Evolutionary conservation across 2,329 filamentous ascomycete species (phyloP), one percentile per base, ranked within the genome.

Genomic region (Dothistroma pini): DNA sequence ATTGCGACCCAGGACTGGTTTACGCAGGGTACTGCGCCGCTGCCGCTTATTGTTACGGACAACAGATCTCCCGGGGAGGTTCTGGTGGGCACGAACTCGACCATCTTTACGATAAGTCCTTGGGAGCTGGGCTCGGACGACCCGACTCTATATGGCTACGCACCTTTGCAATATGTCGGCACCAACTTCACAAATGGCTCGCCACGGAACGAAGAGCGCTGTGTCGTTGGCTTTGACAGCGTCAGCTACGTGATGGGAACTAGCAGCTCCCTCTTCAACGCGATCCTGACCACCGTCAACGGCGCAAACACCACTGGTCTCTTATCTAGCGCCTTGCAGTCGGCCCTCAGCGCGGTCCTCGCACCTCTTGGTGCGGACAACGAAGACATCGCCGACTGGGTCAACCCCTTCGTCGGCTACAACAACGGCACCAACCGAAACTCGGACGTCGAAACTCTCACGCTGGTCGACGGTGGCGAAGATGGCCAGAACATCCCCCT

Each of bases 171-270:
- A 63, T 93, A 88, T 65, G 75, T 93, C 1, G 90, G 90, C 2
- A 90, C 89, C 1, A 86, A 86, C 66, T 92, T 93, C 73, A 82
- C 80, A 44, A 80, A 77, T 6, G 90, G 90, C 21, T 70, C 73
- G 8, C 74, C 95, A 21, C 77, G 83, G 0, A 72, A 78, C 11
- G 74, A 80, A 58, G 82, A 83, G 49, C 73, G 77, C 31, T 96
- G 93, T 71, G 82, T 96, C 16, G 80, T 83, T 8, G 93, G 93
- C 0, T 92, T 92, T 65, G 93, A 96, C 75, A 92, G 92, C 68
- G 84, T 84, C 25, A 90, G 90, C 7, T 96, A 85, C 71, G 80
- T 96, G 29, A 91, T 96, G 85, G 92, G 92, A 55, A 96, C 92
- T 0, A 91, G 88, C 22, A 91, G 88, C 0, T 89, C 89, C 0